Evolutionary conservation across 139 green algal genomes (phyloP).

Genomic region (Chlamydomonas eustigma): DNA sequence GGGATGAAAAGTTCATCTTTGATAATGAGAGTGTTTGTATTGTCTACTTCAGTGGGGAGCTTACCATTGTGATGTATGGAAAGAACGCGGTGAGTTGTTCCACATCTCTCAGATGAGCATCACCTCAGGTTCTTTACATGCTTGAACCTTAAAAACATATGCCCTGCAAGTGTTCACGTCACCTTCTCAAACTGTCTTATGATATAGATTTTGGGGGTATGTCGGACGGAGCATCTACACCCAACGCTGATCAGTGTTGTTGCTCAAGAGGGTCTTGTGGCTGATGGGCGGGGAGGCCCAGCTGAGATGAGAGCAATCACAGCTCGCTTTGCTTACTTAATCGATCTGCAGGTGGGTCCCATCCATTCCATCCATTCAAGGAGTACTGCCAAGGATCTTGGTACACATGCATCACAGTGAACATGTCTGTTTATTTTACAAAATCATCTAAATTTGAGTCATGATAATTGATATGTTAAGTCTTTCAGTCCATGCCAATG

Average conservation of each 20-base stretch:
- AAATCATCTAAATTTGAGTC: too few relatives aligned
- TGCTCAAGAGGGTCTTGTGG: constrained; percentile 24
- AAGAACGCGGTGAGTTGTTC: constrained; percentile 5
- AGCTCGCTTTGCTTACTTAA: constrained; percentile 64
- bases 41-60: constrained; percentile 66
- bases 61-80: constrained; percentile 45
- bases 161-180: too few relatives aligned
- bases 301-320: constrained; percentile 13
- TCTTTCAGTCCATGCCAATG: too few relatives aligned
- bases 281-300: constrained; percentile 19
- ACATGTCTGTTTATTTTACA: too few relatives aligned
- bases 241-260: constrained; percentile 62
- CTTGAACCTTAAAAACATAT: not conserved
- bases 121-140: not conserved
- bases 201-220: constrained; percentile 50
- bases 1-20: constrained; percentile 66
- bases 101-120: too few relatives aligned
- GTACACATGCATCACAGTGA: too few relatives aligned
- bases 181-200: not conserved
- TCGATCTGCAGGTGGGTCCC: constrained; percentile 51
- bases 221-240: constrained; percentile 73
- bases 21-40: constrained; percentile 70
- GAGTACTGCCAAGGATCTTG: too few relatives aligned
- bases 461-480: too few relatives aligned
- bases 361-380: too few relatives aligned